Percentiles rank a stretch among this genome's conserved stretches.
These are phyloP conservation scores for Dissoconium aciculare DNA, from an alignment of 2,329 filamentous ascomycete species.

Conservation along the genomic window DNA sequence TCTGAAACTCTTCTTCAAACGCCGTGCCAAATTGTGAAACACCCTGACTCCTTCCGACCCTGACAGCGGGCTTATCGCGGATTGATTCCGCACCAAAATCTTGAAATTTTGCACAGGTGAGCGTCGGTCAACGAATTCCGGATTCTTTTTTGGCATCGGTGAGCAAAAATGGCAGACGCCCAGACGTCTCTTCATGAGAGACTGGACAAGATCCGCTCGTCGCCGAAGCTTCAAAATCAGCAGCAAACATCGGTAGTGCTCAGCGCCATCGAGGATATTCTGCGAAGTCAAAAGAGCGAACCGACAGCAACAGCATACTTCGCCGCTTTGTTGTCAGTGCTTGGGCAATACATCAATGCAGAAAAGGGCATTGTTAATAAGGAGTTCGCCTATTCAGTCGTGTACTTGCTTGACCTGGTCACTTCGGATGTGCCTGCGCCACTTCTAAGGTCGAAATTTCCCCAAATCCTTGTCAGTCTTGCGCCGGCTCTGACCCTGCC, in stretches of 20 bases:
- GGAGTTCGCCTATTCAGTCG: constrained; percentile 68
- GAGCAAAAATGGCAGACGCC: too few relatives aligned
- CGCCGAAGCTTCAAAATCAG: constrained; percentile 89
- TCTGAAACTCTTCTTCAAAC: too few relatives aligned
- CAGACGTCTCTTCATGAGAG: constrained; percentile 68
- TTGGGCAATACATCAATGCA: constrained; percentile 57
- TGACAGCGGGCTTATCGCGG: too few relatives aligned
- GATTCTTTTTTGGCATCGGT: too few relatives aligned
- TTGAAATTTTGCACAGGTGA: too few relatives aligned
- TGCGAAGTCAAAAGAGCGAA: constrained; percentile 73
- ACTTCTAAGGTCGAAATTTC: constrained; percentile 86
- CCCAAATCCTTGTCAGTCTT: constrained; percentile 74
- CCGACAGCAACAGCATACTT: constrained; percentile 85
- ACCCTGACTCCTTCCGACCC: too few relatives aligned
- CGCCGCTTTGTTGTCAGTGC: constrained; percentile 77
- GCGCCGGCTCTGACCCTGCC: constrained; percentile 67
- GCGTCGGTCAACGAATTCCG: too few relatives aligned
- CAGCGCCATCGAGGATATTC: constrained; percentile 79
- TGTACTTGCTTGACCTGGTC: constrained; percentile 90
- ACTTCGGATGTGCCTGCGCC: constrained; percentile 72
- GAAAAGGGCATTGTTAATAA: constrained; percentile 55
- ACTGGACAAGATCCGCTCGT: constrained; percentile 84
- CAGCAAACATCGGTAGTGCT: constrained; percentile 81
- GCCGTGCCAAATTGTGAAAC: too few relatives aligned
- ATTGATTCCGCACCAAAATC: too few relatives aligned